These are phyloP conservation scores for Cyberlindnera lachancei DNA, from an alignment of 805 yeast species.

Conservation along the genomic window DNA sequence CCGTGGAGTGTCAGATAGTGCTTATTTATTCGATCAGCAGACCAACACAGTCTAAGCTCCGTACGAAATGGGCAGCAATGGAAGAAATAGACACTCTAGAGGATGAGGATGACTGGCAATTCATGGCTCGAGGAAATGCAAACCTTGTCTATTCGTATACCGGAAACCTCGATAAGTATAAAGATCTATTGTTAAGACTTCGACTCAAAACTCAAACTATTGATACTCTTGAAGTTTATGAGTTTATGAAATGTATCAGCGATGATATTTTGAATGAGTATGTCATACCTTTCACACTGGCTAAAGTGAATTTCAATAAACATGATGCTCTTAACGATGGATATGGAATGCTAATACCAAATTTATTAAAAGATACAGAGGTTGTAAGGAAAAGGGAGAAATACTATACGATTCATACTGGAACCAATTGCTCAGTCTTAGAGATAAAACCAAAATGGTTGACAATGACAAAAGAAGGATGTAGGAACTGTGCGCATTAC, in stretches of 20 bases:
- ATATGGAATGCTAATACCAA: constrained; percentile 37
- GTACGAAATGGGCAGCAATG: too few relatives aligned
- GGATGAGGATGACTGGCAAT: constrained; percentile 29
- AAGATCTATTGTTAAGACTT: constrained; percentile 25
- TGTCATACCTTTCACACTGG: constrained; percentile 17
- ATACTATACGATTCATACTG: constrained; percentile 26
- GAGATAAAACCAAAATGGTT: constrained; percentile 64
- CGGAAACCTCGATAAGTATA: constrained; percentile 28
- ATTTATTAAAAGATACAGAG: constrained; percentile 28
- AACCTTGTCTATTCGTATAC: constrained; percentile 36
- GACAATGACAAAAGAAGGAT: constrained; percentile 26
- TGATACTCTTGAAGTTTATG: constrained; percentile 11
- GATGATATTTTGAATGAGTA: constrained; percentile 24
- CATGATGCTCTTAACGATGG: constrained; percentile 26
- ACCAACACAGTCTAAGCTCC: too few relatives aligned
- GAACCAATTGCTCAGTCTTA: constrained; percentile 22
- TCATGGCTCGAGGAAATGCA: constrained; percentile 43
- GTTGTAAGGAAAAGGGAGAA: constrained; percentile 27
- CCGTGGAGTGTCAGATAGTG: too few relatives aligned
- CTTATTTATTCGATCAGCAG: too few relatives aligned
- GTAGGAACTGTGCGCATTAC: constrained; percentile 53
- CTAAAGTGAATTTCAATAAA: constrained; percentile 7
- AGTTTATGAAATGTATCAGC: constrained; percentile 5
- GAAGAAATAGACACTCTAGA: neutral
- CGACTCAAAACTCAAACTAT: constrained; percentile 21